Base-by-base conservation (phyloP, 495 filamentous ascomycete genomes). In the Parmelia sp. region DNA sequence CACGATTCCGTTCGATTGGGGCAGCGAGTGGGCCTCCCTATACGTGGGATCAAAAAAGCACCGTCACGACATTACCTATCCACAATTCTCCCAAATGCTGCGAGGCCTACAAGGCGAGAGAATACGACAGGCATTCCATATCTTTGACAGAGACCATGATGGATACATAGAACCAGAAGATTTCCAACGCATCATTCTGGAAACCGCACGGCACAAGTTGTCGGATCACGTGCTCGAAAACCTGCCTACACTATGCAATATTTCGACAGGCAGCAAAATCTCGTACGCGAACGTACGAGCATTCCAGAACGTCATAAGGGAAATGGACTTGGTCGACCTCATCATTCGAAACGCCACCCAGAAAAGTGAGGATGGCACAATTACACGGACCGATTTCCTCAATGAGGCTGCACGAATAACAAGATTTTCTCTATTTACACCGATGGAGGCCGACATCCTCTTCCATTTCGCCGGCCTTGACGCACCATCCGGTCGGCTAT, bases 391-490 rank as follows among this genome's bases (percentile, higher is more conserved):
- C 23, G 94, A 97, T 69, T 98, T 98, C 76, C 77, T 98, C 55
- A 96, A 96, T 76, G 92, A 96, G 76, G 94, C 94, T 25, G 86
- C 93, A 29, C 86, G 86, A 47, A 85, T 92, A 69, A 94, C 92
- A 31, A 86, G 95, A 27, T 98, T 96, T 77, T 91, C 91, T 7
- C 81, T 94, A 0, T 96, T 96, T 76, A 97, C 94, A 0, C 94
- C 94, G 1, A 96, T 98, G 93, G 94, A 98, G 74, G 94, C 95
- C 4, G 94, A 97, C 73, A 97, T 98, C 68, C 83, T 98, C 23
- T 98, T 98, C 81, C 94, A 98, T 75, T 98, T 98, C 70, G 94
- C 94, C 45, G 91, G 91, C 51, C 79, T 98, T 53, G 91, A 96
- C 71, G 88, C 91, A 64, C 89, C 91, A 0, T 89, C 91, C 0